Conservation (phyloP, 768 basidiomycete species). For the Collybia mongolica region DNA sequence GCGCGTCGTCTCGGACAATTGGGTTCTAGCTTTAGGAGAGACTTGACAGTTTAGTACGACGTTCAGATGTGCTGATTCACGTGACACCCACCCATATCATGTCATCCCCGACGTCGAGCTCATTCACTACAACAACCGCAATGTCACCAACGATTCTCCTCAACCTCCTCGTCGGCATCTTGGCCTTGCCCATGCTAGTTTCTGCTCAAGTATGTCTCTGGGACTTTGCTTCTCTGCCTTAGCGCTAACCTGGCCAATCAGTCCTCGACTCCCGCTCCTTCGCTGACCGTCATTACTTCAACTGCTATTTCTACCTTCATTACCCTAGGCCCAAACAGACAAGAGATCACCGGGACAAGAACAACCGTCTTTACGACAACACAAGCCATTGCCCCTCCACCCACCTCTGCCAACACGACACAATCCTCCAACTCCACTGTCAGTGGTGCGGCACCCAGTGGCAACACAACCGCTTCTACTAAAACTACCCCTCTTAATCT, state of each 20-base stretch:
- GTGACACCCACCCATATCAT: slow-evolving; percentile 5
- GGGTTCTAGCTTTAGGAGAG: too few relatives aligned
- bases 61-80: slow-evolving; percentile 1
- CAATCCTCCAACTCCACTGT: slow-evolving; percentile 21
- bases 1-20: neutral
- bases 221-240: too few relatives aligned
- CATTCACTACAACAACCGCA: slow-evolving; percentile 12
- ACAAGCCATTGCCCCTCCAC: slow-evolving; percentile 16
- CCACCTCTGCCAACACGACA: slow-evolving; percentile 12
- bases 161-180: slow-evolving; percentile 28
- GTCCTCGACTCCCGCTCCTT: slow-evolving; percentile 17
- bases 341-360: slow-evolving; percentile 35
- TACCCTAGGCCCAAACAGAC: slow-evolving; percentile 38
- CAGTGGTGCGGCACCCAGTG: slow-evolving; percentile 14
- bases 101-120: neutral
- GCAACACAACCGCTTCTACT: slow-evolving; percentile 28
- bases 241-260: neutral
- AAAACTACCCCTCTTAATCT: slow-evolving; percentile 39
- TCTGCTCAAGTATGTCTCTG: slow-evolving; percentile 38
- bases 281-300: slow-evolving; percentile 36
- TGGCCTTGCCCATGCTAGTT: slow-evolving; percentile 38
- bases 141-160: slow-evolving; percentile 24
- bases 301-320: slow-evolving; percentile 36
- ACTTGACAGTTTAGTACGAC: too few relatives aligned
- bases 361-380: slow-evolving; percentile 49